phyloP scores from a whole-genome alignment of 1,139 yeast genomes.

The Pneumocystis jirovecii region DNA sequence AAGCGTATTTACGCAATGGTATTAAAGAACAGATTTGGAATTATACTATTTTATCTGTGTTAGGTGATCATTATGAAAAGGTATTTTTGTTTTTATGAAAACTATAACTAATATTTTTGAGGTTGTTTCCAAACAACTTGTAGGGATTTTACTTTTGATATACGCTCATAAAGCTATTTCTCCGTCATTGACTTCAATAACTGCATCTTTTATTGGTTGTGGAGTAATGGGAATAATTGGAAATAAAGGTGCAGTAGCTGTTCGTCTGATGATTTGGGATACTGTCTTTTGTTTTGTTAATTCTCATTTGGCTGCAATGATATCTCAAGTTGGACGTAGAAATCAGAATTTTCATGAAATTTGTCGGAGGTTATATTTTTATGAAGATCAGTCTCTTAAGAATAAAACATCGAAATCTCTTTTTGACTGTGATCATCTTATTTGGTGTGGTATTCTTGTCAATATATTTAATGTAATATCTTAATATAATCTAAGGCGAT shows the following conservation, averaged over 20 bases:
- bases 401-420: background rate
- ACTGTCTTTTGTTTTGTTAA: conserved; percentile 9
- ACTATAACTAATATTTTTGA: background rate
- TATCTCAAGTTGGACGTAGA: conserved; percentile 5
- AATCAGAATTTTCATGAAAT: conserved; percentile 9
- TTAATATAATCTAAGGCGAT: conserved; percentile 35
- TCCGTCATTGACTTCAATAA: conserved; percentile 6
- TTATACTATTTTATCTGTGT: conserved; percentile 3
- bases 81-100: background rate
- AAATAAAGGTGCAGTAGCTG: conserved; percentile 12
- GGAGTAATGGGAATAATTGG: conserved; percentile 10
- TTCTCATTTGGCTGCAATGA: conserved; percentile 11
- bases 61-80: conserved; percentile 9
- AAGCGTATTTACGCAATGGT: conserved; percentile 9
- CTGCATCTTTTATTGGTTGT: conserved; percentile 8
- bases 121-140: conserved; percentile 10
- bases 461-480: background rate
- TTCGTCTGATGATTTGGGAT: conserved; percentile 7
- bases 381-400: background rate
- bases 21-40: conserved; percentile 4
- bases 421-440: conserved; percentile 7
- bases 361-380: conserved; percentile 3
- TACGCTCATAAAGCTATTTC: conserved; percentile 10
- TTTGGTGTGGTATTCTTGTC: conserved; percentile 3
- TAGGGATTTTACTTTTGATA: conserved; percentile 9